These are phyloP conservation scores for Mycosphaerelloides madeirae DNA, from an alignment of 2,329 filamentous ascomycete species.

Conservation along the genomic window DNA sequence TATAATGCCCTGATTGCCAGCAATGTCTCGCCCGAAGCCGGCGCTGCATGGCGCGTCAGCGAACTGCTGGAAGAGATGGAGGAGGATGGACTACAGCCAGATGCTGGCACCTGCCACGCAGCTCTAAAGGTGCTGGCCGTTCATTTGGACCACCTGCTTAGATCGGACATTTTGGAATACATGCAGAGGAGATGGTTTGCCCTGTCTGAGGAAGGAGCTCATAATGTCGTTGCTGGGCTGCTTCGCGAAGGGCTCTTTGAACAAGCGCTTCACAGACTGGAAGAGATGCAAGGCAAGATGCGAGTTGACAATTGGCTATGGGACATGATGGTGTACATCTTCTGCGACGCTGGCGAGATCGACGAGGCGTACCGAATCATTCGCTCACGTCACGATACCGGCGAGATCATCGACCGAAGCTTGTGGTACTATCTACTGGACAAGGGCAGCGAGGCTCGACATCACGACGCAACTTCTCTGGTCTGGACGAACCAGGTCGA, in stretches of 20 bases:
- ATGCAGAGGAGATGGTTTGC: constrained; percentile 71
- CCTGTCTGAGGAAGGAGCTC: constrained; percentile 57
- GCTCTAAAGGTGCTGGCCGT: constrained; percentile 70
- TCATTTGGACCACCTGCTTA: constrained; percentile 78
- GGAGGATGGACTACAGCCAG: constrained; percentile 55
- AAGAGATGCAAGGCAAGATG: constrained; percentile 58
- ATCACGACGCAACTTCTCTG: constrained; percentile 61
- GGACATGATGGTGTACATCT: constrained; percentile 68
- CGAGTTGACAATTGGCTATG: constrained; percentile 67
- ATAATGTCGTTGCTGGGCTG: constrained; percentile 66
- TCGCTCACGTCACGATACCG: constrained; percentile 49
- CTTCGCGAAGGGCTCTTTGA: constrained; percentile 80
- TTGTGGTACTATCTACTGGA: constrained; percentile 73
- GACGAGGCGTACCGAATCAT: constrained; percentile 72
- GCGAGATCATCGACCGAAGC: constrained; percentile 44
- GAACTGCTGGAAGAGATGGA: constrained; percentile 70
- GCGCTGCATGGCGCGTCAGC: constrained; percentile 61
- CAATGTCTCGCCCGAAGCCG: constrained; percentile 59
- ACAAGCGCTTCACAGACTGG: constrained; percentile 66
- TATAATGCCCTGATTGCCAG: constrained; percentile 73
- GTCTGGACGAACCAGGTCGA: constrained; percentile 68
- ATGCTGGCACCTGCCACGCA: constrained; percentile 64
- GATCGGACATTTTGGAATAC: constrained; percentile 64
- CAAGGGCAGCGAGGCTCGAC: constrained; percentile 56
- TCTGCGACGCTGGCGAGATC: constrained; percentile 67